A percentile compares a stretch with the other conserved stretches of the same genome.
These are phyloP conservation scores for Colletotrichum acutatum DNA, from an alignment of 2,329 filamentous ascomycete species.

Conservation along the genomic window DNA sequence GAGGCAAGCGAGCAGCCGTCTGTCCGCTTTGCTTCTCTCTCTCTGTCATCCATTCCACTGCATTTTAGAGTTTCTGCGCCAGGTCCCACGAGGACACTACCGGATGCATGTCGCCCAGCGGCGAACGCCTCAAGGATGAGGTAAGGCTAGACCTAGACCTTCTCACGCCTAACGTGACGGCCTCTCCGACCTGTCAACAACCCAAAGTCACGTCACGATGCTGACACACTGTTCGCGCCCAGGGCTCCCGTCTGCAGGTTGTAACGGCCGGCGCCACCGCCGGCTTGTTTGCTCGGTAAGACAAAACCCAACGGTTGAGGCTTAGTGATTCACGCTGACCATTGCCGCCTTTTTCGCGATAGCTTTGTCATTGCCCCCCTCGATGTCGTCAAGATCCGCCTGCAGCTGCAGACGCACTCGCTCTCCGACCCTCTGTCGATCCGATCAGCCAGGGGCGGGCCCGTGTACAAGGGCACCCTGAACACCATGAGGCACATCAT, in stretches of 20 bases:
- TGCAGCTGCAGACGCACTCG: conserved; percentile 92
- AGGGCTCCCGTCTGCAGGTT: conserved; percentile 68
- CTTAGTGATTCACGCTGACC: conserved; percentile 34
- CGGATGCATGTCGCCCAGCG: conserved; percentile 50
- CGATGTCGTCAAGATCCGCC: conserved; percentile 97
- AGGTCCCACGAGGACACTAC: conserved; percentile 37
- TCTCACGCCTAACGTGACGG: conserved; percentile 3
- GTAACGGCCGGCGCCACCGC: conserved; percentile 70
- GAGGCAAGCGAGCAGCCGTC: neutral
- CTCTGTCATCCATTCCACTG: conserved; percentile 5
- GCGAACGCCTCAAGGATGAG: conserved; percentile 68
- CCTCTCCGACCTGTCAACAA: conserved; percentile 9
- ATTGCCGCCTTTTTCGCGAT: neutral
- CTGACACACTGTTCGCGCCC: conserved; percentile 25
- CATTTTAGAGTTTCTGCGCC: conserved; percentile 4
- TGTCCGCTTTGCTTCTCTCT: neutral
- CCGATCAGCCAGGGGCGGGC: conserved; percentile 56
- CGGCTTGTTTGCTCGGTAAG: conserved; percentile 87
- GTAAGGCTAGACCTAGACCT: conserved; percentile 44
- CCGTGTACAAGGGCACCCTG: conserved; percentile 79
- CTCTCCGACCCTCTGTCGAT: conserved; percentile 77
- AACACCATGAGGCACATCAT: conserved; percentile 82
- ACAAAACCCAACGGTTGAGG: conserved; percentile 4
- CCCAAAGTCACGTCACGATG: conserved; percentile 10
- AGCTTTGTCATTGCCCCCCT: conserved; percentile 95